phyloP scores from a whole-genome alignment of 805 yeast genomes.

The Cephaloascus fragrans region DNA sequence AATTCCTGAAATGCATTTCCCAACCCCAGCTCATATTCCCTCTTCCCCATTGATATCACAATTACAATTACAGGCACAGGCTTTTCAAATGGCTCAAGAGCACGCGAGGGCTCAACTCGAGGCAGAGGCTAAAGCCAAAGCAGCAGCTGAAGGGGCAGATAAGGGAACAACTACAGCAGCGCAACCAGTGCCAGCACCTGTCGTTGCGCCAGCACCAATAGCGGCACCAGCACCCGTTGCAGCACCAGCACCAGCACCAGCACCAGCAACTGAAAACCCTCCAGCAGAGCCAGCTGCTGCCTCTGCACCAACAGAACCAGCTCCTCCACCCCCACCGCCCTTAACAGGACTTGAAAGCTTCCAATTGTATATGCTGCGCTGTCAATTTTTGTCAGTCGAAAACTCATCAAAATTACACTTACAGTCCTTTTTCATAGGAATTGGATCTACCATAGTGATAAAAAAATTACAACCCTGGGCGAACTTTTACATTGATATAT shows the following conservation, averaged over 20 bases:
- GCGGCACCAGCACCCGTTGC: background rate
- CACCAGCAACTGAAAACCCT: background rate
- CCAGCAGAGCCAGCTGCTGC: background rate
- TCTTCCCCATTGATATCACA: background rate
- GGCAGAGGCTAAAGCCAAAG: background rate
- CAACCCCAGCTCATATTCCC: background rate
- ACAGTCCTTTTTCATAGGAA: background rate
- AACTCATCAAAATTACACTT: background rate
- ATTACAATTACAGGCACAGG: background rate
- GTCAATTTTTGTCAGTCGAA: background rate
- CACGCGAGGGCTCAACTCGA: background rate
- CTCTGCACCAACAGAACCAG: background rate
- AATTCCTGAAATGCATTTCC: background rate
- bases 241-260: background rate
- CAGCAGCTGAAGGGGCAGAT: background rate
- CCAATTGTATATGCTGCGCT: background rate
- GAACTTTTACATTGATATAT: background rate
- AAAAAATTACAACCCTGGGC: background rate
- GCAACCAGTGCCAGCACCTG: background rate
- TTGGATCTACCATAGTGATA: background rate
- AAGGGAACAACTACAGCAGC: background rate
- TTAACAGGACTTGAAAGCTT: background rate
- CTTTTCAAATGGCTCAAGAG: background rate
- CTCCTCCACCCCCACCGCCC: background rate
- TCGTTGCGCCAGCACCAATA: background rate